A percentile compares a stretch with the other conserved stretches of the same genome.
Evolutionary conservation across 1,284 basidiomycete species (phyloP).

Genomic region (Neotropicomus parvogracilis): DNA sequence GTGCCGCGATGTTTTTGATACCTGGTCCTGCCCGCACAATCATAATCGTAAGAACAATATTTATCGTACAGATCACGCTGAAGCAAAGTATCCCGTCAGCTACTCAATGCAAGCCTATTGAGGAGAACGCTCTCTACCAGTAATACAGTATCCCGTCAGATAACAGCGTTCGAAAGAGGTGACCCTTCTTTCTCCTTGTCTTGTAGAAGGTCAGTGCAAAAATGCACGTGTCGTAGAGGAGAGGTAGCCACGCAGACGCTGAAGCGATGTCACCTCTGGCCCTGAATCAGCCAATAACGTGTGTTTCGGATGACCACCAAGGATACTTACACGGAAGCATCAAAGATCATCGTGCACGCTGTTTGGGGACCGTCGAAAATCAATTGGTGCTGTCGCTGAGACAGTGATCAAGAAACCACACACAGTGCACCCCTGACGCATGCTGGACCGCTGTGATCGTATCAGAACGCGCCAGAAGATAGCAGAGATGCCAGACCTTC

Average conservation of each 20-base stretch:
- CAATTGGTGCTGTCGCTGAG: background rate
- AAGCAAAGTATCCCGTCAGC: conserved; percentile 1
- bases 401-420: conserved; percentile 1
- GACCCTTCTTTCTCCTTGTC: conserved; percentile 26
- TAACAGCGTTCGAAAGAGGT: conserved; percentile 35
- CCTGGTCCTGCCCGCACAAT: conserved; percentile 36
- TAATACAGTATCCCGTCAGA: conserved; percentile 47
- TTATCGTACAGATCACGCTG: conserved; percentile 45
- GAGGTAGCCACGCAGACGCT: conserved; percentile 45
- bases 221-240: conserved; percentile 44
- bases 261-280: conserved; percentile 31
- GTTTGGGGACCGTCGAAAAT: background rate
- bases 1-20: conserved; percentile 43
- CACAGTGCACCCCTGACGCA: conserved; percentile 10
- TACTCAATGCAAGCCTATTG: background rate
- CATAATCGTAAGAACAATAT: conserved; percentile 45
- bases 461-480: conserved; percentile 1
- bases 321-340: conserved; percentile 11
- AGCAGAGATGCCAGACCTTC: conserved; percentile 16
- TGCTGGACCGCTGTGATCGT: conserved; percentile 19
- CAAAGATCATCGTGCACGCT: conserved; percentile 45
- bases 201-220: conserved; percentile 38
- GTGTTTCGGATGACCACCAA: background rate
- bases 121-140: conserved; percentile 28
- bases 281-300: background rate